Percentiles rank a stretch among this genome's conserved stretches.
Conservation (phyloP, 2,329 filamentous ascomycete genomes). For the Sclerotinia glacialis region DNA sequence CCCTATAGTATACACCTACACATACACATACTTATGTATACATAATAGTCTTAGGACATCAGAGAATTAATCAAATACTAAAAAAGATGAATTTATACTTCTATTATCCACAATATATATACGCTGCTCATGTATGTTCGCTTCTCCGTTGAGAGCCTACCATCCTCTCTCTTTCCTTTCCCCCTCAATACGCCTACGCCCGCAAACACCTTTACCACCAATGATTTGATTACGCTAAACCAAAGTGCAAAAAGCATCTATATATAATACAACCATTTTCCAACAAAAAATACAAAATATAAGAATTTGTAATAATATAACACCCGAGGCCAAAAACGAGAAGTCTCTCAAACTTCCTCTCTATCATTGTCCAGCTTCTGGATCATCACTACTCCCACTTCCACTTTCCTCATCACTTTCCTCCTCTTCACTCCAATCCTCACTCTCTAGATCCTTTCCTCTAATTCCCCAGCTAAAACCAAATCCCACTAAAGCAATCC, state of each 20-base stretch:
- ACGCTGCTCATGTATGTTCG: not conserved
- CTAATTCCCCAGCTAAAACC: conserved; percentile 74
- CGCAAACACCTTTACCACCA: not conserved
- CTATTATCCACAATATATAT: not conserved
- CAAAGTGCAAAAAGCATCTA: not conserved
- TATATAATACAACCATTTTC: too few relatives aligned
- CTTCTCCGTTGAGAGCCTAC: not conserved
- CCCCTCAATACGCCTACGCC: not conserved
- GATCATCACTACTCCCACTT: not conserved
- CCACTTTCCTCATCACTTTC: conserved; percentile 32
- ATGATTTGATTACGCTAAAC: not conserved
- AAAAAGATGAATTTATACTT: too few relatives aligned
- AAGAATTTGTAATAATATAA: not conserved
- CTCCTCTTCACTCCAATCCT: conserved; percentile 34
- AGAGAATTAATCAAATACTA: too few relatives aligned
- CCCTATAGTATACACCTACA: not conserved
- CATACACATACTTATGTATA: too few relatives aligned
- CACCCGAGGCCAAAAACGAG: not conserved
- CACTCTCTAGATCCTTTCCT: conserved; percentile 59
- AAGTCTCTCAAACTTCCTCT: not conserved
- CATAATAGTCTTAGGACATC: too few relatives aligned
- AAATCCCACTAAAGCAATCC: conserved; percentile 77
- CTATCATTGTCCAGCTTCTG: not conserved
- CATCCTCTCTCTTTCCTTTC: not conserved
- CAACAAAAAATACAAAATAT: not conserved